Base-by-base conservation (phyloP, 2,329 filamentous ascomycete species). In the Fonsecaea multimorphosa region DNA sequence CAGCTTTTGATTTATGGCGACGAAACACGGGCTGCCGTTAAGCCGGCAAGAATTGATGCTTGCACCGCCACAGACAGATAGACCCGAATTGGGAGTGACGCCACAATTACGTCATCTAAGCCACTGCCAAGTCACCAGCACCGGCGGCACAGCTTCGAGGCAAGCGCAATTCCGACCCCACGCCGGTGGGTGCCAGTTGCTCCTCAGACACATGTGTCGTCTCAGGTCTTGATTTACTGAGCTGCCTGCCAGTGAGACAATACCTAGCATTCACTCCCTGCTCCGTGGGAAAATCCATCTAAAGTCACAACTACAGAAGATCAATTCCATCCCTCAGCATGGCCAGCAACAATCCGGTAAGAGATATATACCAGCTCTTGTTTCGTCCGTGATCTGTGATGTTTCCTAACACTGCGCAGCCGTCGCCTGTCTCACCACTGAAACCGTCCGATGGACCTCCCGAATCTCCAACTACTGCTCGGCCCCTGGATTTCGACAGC, bases 401-500 rank as follows among this genome's bases (percentile, higher is more conserved):
- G 19, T 53, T 34, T 27, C 19, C 63, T 64, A 55, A 65, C 40
- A 49, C 40, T 67, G 58, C 59, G 55, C 59, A 66, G 67, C 52
- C 65, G 4, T 71, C 71, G 8, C 71, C 71, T 6, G 70, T 72
- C 22, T 72, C 71, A 52, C 71, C 71, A 44, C 58, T 72, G 44
- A 68, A 71, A 67, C 55, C 70, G 29, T 67, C 63, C n/a, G 71
- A 72, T 55, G 65, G 64, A 34, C 76, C 67, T 58, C 78, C 82
- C 22, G 83, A 85, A 72, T 85, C 83, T 19, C 83, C 83, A 14
- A 86, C 84, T 6, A 86, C 84, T 38, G 84, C 84, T 61, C 82
- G 83, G 38, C 82, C 83, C 60, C 76, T 86, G 60, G 84, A 86
- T 70, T 86, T 86, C 68, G 84, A 86, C 72, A 84, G 86, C 73